Base-by-base conservation (phyloP, 768 basidiomycete species). In the Russula lepida region DNA sequence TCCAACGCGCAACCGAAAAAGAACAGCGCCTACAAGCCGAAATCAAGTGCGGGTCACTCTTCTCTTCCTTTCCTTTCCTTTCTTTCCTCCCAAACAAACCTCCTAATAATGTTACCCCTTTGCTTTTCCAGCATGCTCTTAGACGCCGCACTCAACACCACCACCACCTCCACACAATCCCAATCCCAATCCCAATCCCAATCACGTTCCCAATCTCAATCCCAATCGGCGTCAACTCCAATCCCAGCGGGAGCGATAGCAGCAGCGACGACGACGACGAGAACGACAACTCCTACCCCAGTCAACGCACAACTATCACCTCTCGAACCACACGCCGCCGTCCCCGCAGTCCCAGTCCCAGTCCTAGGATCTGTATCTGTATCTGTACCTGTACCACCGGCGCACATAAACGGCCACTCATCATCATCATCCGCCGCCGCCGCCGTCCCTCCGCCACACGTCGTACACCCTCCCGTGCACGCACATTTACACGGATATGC, bases 41-140 rank as follows among this genome's bases (percentile, higher is more conserved):
- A 44, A 58, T 66, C 56, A 58, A 64, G 63, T 66, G n/a, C n/a
- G n/a, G n/a, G n/a, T n/a, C n/a, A n/a, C n/a, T 28, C n/a, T 56
- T 46, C 15, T 11, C 33, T 6, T 7, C 2, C 33, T 35, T 9
- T 35, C 28, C 21, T 23, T 33, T 19, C 50, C 23, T 7, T 4
- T 2, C 46, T 25, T 9, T 11, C 17, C 11, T 23, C 6, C 2
- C 5, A 51, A 33, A 6, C 3, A 12, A 21, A 30, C 3, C 13
- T 8, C 17, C 19, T 1, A 6, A 25, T 21, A n/a, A n/a, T n/a
- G n/a, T n/a, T n/a, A n/a, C n/a, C n/a, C n/a, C n/a, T n/a, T n/a
- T n/a, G n/a, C n/a, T n/a, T n/a, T 47, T 12, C 9, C 41, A 65
- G 65, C 30, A 66, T 66, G 65, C 62, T 66, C n/a, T 28, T 66